Percentiles rank a stretch among this genome's conserved stretches.
These are phyloP conservation scores for Phytophthora constricta DNA, from an alignment of 352 stramenopile genomes.

Conservation along the genomic window DNA sequence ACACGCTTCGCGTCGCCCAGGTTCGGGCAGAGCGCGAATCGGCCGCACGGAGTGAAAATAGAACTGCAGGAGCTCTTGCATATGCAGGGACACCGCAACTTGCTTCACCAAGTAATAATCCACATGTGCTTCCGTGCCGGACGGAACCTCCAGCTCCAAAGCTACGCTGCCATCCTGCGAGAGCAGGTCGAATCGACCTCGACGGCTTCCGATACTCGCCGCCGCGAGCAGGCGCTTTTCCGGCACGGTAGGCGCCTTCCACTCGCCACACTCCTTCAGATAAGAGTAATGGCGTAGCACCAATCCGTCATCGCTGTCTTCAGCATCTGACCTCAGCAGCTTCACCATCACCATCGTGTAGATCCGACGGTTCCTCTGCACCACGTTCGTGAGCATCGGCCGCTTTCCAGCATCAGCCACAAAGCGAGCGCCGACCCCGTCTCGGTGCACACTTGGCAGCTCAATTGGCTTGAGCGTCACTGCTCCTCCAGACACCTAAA, in stretches of 20 bases:
- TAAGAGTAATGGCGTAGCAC: constrained; percentile 55
- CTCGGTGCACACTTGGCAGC: constrained; percentile 38
- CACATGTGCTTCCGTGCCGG: constrained; percentile 52
- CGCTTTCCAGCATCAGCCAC: constrained; percentile 27
- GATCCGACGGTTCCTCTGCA: constrained; percentile 54
- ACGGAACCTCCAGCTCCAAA: constrained; percentile 60
- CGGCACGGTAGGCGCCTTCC: constrained; percentile 37
- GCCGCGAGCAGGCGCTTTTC: constrained; percentile 47
- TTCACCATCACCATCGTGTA: constrained; percentile 64
- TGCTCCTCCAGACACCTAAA: constrained; percentile 34
- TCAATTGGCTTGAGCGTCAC: constrained; percentile 32
- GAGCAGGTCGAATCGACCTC: constrained; percentile 56
- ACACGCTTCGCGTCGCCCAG: constrained; percentile 19
- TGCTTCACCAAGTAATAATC: constrained; percentile 75
- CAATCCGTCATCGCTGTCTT: background rate
- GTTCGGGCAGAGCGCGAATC: constrained; percentile 22
- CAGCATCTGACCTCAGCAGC: constrained; percentile 20
- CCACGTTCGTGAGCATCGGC: constrained; percentile 71
- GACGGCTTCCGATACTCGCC: constrained; percentile 24
- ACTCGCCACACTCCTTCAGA: constrained; percentile 69
- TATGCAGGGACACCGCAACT: constrained; percentile 42
- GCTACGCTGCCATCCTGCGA: constrained; percentile 56
- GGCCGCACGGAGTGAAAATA: constrained; percentile 46
- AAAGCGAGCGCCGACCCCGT: constrained; percentile 42
- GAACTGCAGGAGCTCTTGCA: constrained; percentile 57